Conservation (phyloP, 768 basidiomycete genomes). For the Ephemerocybe angulata region DNA sequence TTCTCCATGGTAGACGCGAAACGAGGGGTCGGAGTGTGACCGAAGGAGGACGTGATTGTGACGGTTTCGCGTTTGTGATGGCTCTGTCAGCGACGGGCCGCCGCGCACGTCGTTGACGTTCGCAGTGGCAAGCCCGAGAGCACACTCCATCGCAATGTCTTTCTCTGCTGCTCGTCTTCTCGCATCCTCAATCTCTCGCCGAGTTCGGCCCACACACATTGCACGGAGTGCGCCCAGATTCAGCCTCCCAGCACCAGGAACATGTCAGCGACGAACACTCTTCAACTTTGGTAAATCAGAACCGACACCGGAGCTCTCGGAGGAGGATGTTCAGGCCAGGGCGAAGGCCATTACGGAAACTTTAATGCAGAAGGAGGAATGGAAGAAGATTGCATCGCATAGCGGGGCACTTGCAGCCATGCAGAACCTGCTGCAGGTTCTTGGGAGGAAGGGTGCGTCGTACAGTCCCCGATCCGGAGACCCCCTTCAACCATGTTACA, state of each 20-base stretch:
- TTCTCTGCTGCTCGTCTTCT: neutral
- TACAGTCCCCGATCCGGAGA: slow-evolving; percentile 3
- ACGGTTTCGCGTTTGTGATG: neutral
- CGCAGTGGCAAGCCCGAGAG: neutral
- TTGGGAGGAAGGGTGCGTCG: slow-evolving; percentile 45
- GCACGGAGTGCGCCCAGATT: neutral
- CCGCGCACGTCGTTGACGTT: neutral
- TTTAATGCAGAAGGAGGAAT: slow-evolving; percentile 5
- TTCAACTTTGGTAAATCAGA: neutral
- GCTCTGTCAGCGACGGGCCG: neutral
- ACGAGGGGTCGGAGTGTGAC: neutral
- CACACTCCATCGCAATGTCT: neutral
- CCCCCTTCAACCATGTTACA: neutral
- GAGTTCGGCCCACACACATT: neutral
- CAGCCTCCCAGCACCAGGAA: neutral
- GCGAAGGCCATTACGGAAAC: neutral
- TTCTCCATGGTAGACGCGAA: slow-evolving; percentile 58
- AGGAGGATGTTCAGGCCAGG: neutral
- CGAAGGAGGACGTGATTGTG: neutral
- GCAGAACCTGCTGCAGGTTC: slow-evolving; percentile 37
- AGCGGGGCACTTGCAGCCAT: slow-evolving; percentile 51
- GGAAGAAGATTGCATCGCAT: slow-evolving; percentile 42
- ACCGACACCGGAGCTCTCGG: neutral
- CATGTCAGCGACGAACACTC: slow-evolving; percentile 3
- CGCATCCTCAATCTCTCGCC: neutral